These are phyloP conservation scores for Rhizopogon sp. DNA, from an alignment of 768 basidiomycete species.

Conservation along the genomic window DNA sequence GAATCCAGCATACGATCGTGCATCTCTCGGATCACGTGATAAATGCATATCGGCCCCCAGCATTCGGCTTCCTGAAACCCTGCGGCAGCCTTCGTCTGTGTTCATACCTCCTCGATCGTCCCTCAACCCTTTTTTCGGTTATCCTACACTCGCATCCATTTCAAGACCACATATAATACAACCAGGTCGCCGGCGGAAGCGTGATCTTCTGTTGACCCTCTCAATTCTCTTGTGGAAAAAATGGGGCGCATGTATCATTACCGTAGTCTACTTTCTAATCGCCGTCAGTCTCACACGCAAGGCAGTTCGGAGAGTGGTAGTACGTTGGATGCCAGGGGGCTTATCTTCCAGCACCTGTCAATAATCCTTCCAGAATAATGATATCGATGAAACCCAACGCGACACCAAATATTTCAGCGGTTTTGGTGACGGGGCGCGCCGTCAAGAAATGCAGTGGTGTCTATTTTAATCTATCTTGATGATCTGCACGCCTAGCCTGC, in stretches of 20 bases:
- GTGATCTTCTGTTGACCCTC: conserved; percentile 63
- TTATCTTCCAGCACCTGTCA: neutral
- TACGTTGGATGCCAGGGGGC: neutral
- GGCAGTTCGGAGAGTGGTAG: neutral
- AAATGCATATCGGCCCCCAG: neutral
- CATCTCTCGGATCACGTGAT: neutral
- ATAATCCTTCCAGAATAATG: neutral
- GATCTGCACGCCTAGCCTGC: neutral
- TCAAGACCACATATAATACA: conserved; percentile 37
- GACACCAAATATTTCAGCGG: neutral
- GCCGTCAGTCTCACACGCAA: conserved; percentile 23
- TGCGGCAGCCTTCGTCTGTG: conserved; percentile 8
- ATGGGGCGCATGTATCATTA: conserved; percentile 46
- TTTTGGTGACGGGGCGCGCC: neutral
- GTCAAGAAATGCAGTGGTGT: neutral
- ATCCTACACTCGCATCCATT: conserved; percentile 41
- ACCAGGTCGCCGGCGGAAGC: conserved; percentile 62
- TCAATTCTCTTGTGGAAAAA: conserved; percentile 59
- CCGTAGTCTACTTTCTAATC: conserved; percentile 27
- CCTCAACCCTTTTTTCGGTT: conserved; percentile 74
- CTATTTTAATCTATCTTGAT: neutral
- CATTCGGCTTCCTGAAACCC: neutral
- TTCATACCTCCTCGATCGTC: conserved; percentile 49
- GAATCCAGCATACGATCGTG: neutral
- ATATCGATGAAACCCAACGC: neutral